A percentile compares a stretch with the other conserved stretches of the same genome.
phyloP scores from a whole-genome alignment of 1,284 basidiomycete genomes.

The Wolfiporia cocos region DNA sequence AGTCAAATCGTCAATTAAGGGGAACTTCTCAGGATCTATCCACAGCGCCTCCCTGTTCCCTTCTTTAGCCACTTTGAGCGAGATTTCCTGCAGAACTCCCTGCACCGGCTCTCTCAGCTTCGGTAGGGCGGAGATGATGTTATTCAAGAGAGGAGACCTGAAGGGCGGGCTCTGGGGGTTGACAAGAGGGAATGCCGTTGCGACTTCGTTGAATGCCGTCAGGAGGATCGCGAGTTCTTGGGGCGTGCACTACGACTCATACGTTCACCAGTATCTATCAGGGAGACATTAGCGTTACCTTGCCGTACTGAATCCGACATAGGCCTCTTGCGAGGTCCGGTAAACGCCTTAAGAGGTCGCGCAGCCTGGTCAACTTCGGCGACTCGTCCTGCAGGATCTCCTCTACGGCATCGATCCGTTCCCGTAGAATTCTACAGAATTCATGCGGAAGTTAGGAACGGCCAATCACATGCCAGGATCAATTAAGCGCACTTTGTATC shows the following conservation, averaged over 20 bases:
- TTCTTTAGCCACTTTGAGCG: slow-evolving; percentile 59
- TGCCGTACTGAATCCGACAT: slow-evolving; percentile 86
- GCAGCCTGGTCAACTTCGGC: slow-evolving; percentile 56
- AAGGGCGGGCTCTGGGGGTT: slow-evolving; percentile 47
- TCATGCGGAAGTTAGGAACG: not conserved
- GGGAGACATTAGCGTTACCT: slow-evolving; percentile 37
- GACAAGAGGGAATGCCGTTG: slow-evolving; percentile 54
- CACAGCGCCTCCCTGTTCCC: slow-evolving; percentile 75
- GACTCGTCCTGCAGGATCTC: slow-evolving; percentile 65
- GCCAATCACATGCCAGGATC: slow-evolving; percentile 15
- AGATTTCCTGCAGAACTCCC: slow-evolving; percentile 54
- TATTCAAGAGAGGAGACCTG: slow-evolving; percentile 62
- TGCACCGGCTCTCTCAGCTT: slow-evolving; percentile 52
- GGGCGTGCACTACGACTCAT: slow-evolving; percentile 61
- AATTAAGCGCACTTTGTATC: slow-evolving; percentile 57
- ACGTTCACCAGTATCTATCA: not conserved
- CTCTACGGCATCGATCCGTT: slow-evolving; percentile 79
- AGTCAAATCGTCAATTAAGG: slow-evolving; percentile 50
- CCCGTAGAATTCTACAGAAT: slow-evolving; percentile 54
- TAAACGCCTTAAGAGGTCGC: slow-evolving; percentile 65
- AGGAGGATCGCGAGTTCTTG: slow-evolving; percentile 79
- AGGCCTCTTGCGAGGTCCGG: slow-evolving; percentile 90
- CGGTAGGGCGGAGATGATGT: slow-evolving; percentile 67
- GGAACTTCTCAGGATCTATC: slow-evolving; percentile 66
- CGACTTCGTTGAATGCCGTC: slow-evolving; percentile 71